Evolutionary conservation across 2,329 filamentous ascomycete genomes (phyloP).

Genomic region (Colletotrichum cordylinicola): DNA sequence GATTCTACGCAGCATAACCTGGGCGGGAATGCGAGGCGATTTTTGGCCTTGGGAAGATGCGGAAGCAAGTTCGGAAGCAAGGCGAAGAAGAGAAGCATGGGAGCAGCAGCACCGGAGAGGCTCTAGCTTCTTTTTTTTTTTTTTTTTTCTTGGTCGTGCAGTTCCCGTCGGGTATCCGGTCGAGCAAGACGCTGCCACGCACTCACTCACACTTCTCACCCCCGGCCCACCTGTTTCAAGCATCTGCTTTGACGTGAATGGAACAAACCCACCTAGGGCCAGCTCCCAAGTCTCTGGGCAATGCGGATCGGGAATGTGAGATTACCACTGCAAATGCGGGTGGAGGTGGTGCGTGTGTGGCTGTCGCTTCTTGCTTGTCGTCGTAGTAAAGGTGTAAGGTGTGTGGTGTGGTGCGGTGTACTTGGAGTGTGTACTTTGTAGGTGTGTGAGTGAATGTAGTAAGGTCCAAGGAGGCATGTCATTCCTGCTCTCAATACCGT

Average conservation of each 20-base stretch:
- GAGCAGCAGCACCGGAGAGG: neutral
- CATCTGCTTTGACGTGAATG: conserved; percentile 22
- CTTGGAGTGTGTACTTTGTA: neutral
- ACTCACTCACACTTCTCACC: neutral
- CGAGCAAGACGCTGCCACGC: conserved; percentile 16
- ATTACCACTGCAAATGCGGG: conserved; percentile 2
- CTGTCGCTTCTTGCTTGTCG: neutral
- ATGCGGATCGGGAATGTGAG: neutral
- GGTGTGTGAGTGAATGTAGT: neutral
- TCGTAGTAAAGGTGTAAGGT: neutral
- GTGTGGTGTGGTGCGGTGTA: neutral
- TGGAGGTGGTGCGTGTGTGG: neutral
- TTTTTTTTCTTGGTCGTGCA: neutral
- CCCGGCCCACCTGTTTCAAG: conserved; percentile 19
- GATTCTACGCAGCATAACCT: neutral
- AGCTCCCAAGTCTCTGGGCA: neutral
- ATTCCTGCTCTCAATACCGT: neutral
- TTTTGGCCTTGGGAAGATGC: neutral
- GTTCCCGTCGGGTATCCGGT: conserved; percentile 2
- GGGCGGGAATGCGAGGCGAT: neutral
- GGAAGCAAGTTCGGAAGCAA: neutral
- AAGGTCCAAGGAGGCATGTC: neutral
- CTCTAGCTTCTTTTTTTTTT: neutral
- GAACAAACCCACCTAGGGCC: conserved; percentile 1
- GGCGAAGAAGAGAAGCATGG: neutral